phyloP scores from a whole-genome alignment of 345 rosid genomes.

The Bruguiera parviflora region DNA sequence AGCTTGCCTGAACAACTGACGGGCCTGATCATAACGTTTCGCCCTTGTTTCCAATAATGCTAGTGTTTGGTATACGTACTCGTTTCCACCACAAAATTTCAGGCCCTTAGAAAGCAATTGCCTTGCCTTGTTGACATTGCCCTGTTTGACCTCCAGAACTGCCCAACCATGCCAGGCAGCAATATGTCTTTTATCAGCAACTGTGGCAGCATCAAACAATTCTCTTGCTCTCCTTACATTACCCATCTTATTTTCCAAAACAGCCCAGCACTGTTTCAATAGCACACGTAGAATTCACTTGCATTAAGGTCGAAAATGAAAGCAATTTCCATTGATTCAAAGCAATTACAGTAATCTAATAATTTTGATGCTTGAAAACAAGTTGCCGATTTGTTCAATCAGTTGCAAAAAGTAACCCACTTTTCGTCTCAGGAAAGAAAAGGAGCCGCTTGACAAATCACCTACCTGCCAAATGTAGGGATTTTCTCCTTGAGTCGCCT shows the following conservation, averaged over 20 bases:
- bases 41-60: constrained; percentile 85
- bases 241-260: constrained; percentile 77
- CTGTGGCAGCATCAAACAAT: constrained; percentile 91
- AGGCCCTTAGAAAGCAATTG: constrained; percentile 86
- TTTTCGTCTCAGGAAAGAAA: too few species aligned
- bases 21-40: constrained; percentile 68
- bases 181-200: constrained; percentile 82
- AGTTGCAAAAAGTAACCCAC: too few species aligned
- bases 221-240: constrained; percentile 85
- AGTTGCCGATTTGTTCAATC: too few species aligned
- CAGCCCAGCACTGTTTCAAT: constrained; percentile 91
- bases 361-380: not conserved
- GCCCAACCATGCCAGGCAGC: constrained; percentile 99
- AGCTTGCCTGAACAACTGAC: constrained; percentile 80
- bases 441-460: not conserved
- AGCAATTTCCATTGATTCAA: not conserved
- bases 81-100: constrained; percentile 80
- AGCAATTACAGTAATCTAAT: not conserved
- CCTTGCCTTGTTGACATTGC: constrained; percentile 89
- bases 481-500: constrained; percentile 94
- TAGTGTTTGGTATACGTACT: constrained; percentile 85
- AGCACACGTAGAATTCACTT: constrained; percentile 16
- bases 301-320: constrained; percentile 1
- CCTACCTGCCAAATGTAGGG: constrained; percentile 96
- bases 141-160: constrained; percentile 84